Conservation (phyloP, 2,329 filamentous ascomycete genomes). For the Shiraia bambusicola region DNA sequence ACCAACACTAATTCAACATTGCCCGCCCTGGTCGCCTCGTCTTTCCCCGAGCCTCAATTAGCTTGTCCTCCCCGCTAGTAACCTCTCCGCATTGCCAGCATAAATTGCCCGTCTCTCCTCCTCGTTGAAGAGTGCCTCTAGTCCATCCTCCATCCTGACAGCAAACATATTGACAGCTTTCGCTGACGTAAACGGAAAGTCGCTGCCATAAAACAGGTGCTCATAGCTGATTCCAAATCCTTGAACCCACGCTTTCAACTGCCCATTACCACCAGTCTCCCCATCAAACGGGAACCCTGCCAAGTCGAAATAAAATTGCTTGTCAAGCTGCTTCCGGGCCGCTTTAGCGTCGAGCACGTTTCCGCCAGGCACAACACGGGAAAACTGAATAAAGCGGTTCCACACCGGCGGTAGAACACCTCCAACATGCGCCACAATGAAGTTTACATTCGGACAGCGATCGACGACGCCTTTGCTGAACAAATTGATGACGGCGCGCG, state of each 20-base stretch:
- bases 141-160: slow-evolving; percentile 46
- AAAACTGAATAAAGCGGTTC: slow-evolving; percentile 47
- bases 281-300: slow-evolving; percentile 53
- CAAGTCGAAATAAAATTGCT: slow-evolving; percentile 56
- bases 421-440: slow-evolving; percentile 54
- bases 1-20: slow-evolving; percentile 4
- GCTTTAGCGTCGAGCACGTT: slow-evolving; percentile 25
- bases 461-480: slow-evolving; percentile 52
- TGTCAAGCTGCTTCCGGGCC: slow-evolving; percentile 36
- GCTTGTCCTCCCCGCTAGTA: slow-evolving; percentile 22
- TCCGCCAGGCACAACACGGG: slow-evolving; percentile 42
- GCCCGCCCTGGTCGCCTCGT: background rate
- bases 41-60: background rate
- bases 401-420: slow-evolving; percentile 50
- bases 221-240: slow-evolving; percentile 41
- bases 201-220: slow-evolving; percentile 55
- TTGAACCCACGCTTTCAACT: slow-evolving; percentile 52
- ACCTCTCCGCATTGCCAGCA: slow-evolving; percentile 41
- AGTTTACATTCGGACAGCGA: slow-evolving; percentile 49
- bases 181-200: slow-evolving; percentile 54
- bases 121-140: slow-evolving; percentile 41
- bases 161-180: slow-evolving; percentile 42
- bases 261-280: slow-evolving; percentile 40
- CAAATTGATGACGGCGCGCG: slow-evolving; percentile 51
- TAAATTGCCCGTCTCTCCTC: slow-evolving; percentile 43